Evolutionary conservation across 2,329 filamentous ascomycete species (phyloP).

Genomic region (Rutstroemia sp.): DNA sequence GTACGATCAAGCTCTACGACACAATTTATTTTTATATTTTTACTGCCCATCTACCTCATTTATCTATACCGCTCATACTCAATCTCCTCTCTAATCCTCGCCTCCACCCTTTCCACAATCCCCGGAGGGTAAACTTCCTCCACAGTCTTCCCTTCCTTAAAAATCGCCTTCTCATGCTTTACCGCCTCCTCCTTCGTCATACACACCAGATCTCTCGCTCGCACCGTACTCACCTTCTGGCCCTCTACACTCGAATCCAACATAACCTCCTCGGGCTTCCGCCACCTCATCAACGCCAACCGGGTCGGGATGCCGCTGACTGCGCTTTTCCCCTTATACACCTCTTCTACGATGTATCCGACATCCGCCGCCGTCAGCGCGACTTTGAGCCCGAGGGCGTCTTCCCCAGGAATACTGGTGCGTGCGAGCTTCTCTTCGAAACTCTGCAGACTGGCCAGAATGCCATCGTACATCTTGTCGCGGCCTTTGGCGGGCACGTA

Average conservation of each 20-base stretch:
- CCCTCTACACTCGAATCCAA: conserved; percentile 60
- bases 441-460: conserved; percentile 68
- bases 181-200: conserved; percentile 89
- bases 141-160: conserved; percentile 58
- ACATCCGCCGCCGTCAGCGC: conserved; percentile 75
- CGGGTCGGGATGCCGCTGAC: conserved; percentile 76
- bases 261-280: conserved; percentile 46
- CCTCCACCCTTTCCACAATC: conserved; percentile 60
- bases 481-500: conserved; percentile 74
- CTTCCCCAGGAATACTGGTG: conserved; percentile 37
- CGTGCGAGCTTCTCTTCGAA: conserved; percentile 65
- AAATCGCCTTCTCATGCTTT: conserved; percentile 71
- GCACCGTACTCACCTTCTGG: conserved; percentile 68
- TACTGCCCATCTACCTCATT: conserved; percentile 4
- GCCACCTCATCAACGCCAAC: conserved; percentile 75
- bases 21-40: too few relatives aligned
- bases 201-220: conserved; percentile 67
- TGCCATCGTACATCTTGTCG: conserved; percentile 87
- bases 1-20: too few relatives aligned
- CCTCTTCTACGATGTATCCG: conserved; percentile 82
- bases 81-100: conserved; percentile 59
- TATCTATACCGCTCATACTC: conserved; percentile 47
- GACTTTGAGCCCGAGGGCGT: conserved; percentile 63
- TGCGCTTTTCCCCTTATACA: conserved; percentile 75
- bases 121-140: conserved; percentile 69